Percentiles rank a stretch among this genome's conserved stretches.
Evolutionary conservation across 129 eudicot species (phyloP).

Genomic region (Heracleum sosnowskyi): DNA sequence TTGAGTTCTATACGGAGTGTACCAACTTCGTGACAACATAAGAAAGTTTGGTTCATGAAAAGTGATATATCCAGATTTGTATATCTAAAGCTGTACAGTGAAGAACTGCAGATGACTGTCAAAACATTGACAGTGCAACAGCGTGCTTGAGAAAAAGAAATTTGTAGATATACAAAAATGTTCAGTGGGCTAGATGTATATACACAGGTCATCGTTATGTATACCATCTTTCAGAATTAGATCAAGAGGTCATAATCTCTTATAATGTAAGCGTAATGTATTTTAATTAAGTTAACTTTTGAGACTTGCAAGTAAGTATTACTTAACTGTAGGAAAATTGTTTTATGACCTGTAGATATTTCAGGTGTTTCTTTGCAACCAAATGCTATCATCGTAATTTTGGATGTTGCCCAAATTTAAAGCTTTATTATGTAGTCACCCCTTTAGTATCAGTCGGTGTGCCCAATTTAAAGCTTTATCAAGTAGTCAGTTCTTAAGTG

Average conservation of each 20-base stretch:
- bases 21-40: background rate
- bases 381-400: background rate
- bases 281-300: background rate
- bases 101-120: constrained; percentile 3
- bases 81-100: constrained; percentile 4
- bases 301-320: background rate
- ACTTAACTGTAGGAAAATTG: background rate
- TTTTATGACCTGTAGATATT: background rate
- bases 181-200: background rate
- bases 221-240: background rate
- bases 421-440: background rate
- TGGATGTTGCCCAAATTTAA: no score
- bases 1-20: background rate
- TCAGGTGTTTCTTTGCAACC: background rate
- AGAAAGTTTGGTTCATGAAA: background rate
- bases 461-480: no score
- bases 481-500: no score
- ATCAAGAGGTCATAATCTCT: background rate
- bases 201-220: background rate
- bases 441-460: no score
- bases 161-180: background rate
- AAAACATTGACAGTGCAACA: background rate
- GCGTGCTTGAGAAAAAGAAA: background rate
- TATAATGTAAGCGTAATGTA: background rate
- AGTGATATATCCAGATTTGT: background rate